A percentile compares a stretch with the other conserved stretches of the same genome.
Evolutionary conservation across 768 basidiomycete genomes (phyloP).

Genomic region (Russula earlei): DNA sequence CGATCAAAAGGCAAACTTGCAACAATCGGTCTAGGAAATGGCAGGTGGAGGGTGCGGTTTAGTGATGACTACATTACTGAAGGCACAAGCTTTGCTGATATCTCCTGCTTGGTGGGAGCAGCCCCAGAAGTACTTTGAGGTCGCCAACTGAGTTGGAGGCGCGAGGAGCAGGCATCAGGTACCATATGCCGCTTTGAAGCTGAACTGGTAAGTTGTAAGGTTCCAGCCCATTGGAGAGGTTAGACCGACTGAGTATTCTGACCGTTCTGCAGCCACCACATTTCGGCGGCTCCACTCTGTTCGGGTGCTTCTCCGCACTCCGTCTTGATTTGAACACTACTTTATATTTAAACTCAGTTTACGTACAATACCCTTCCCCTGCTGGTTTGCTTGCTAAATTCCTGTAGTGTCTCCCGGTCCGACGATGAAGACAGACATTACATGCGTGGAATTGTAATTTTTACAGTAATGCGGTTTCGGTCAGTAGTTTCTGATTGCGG

Average conservation of each 20-base stretch:
- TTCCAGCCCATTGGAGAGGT: not conserved
- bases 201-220: slow-evolving; percentile 14
- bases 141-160: slow-evolving; percentile 36
- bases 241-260: slow-evolving; percentile 2
- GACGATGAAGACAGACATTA: slow-evolving; percentile 32
- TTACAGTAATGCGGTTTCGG: slow-evolving; percentile 37
- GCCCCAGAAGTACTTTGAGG: slow-evolving; percentile 34
- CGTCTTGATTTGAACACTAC: slow-evolving; percentile 24
- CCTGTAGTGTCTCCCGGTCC: slow-evolving; percentile 18
- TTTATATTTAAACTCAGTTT: slow-evolving; percentile 31
- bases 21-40: slow-evolving; percentile 38
- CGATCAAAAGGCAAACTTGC: slow-evolving; percentile 39
- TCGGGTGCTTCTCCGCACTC: slow-evolving; percentile 29
- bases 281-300: slow-evolving; percentile 29
- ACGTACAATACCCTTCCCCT: slow-evolving; percentile 29
- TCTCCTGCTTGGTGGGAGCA: slow-evolving; percentile 37
- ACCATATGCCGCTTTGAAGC: slow-evolving; percentile 29
- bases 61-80: slow-evolving; percentile 29
- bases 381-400: not conserved
- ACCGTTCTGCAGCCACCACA: slow-evolving; percentile 24
- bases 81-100: slow-evolving; percentile 30
- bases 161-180: slow-evolving; percentile 25
- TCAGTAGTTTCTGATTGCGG: slow-evolving; percentile 26
- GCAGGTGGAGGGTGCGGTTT: slow-evolving; percentile 35
- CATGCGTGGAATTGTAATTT: slow-evolving; percentile 32